Base-by-base conservation (phyloP, 805 yeast species). In the Cyberlindnera mississippiensis region DNA sequence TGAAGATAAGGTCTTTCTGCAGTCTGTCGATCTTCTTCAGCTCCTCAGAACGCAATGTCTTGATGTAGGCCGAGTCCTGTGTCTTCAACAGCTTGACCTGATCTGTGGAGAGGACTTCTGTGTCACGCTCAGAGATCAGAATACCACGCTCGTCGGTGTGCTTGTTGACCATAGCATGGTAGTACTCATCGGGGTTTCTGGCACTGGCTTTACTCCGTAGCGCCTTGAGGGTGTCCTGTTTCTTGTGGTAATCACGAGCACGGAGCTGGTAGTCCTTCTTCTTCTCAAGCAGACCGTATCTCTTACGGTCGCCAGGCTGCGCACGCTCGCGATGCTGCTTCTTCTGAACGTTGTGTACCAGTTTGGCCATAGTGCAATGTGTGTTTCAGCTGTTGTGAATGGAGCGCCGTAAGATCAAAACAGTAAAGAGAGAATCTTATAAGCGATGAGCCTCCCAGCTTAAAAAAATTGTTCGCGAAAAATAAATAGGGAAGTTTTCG, bases 321-420 rank as follows among this genome's bases (percentile, higher is more conserved):
- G 96, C 76, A 56, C 99, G 78, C 68, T 93, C 99, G 44, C 89
- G 72, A 59, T 93, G 99, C 69, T 93, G 98, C 59, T 88, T 93
- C 71, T 95, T 93, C 64, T 91, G 97, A 10, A 91, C 82, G 58
- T 88, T 85, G 62, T 90, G 97, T 11, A 85, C 91, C 27, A 85
- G 67, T 50, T 82, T 84, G 28, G 84, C 84, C 95, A 86, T 86
- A 18, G 26, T 36, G 17, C 9, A 4, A n/a, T 18, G 30, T 10
- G n/a, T n/a, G n/a, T n/a, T n/a, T n/a, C n/a, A n/a, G n/a, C n/a
- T n/a, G n/a, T n/a, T n/a, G n/a, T n/a, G n/a, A n/a, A n/a, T n/a
- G n/a, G n/a, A n/a, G n/a, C n/a, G n/a, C n/a, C n/a, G n/a, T n/a
- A n/a, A n/a, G n/a, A n/a, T n/a, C n/a, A n/a, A n/a, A n/a, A n/a